Base-by-base conservation (phyloP, 2,329 filamentous ascomycete genomes). In the Epichloe coenophiala region DNA sequence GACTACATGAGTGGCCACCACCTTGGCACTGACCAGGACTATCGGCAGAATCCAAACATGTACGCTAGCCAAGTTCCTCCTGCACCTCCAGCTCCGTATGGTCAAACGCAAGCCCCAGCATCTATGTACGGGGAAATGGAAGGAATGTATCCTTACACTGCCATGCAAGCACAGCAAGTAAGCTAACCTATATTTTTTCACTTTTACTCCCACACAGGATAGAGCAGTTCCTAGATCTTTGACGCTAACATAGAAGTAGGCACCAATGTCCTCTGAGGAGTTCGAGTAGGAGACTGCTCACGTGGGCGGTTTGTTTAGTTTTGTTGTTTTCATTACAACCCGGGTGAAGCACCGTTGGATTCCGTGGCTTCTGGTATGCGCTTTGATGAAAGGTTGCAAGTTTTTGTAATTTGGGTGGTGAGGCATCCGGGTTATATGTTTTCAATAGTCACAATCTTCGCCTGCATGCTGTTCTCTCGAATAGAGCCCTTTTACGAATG, bases 131-230 rank as follows among this genome's bases (percentile, higher is more conserved):
- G 83, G 51, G 83, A 85, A 51, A 83, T 90, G 67, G 83, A 88
- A 55, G 81, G 80, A 56, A 95, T 96, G 76, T 97, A 97, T 58
- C 78, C 78, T 39, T 95, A 94, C 65, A 77, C 83, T 13, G 72
- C 81, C 55, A 87, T 95, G 77, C 83, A 85, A 59, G 79, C 86
- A 56, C 88, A 94, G 67, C 87, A 89, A 73, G 87, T 90, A 74
- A 65, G 78, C 68, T n/a, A 31, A 33, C 15, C 36, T 36, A 13
- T 17, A 0, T 8, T 3, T 12, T 21, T n/a, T 36, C 17, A 17
- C 17, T 50, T 19, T 31, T 15, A 37, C 19, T 44, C 23, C 19
- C 13, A 47, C 12, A 9, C 19, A 38, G 36, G 13, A 41, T 35
- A 21, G 11, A 21, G 19, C 33, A 2, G 31, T 17, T 48, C 5